phyloP scores from a whole-genome alignment of 768 basidiomycete genomes.

The Boletus huronensis region DNA sequence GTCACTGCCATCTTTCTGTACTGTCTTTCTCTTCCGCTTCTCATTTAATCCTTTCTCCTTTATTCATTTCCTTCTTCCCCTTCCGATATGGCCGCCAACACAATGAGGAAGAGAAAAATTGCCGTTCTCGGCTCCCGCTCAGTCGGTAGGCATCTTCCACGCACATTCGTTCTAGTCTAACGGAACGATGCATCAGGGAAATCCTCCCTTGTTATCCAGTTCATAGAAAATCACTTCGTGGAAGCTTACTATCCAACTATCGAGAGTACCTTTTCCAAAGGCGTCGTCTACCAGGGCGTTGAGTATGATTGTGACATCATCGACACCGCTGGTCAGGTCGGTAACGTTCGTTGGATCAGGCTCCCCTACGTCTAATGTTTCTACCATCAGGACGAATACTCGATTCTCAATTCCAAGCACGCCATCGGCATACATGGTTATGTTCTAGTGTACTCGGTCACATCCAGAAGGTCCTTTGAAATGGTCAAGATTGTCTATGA shows the following conservation, averaged over 20 bases:
- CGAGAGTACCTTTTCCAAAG: slow-evolving; percentile 84
- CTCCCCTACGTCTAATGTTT: slow-evolving; percentile 4
- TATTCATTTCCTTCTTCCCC: background rate
- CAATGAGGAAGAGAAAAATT: slow-evolving; percentile 81
- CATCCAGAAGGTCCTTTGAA: slow-evolving; percentile 85
- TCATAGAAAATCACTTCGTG: slow-evolving; percentile 88
- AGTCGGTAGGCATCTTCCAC: slow-evolving; percentile 58
- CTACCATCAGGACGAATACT: slow-evolving; percentile 75
- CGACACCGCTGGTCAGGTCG: slow-evolving; percentile 94
- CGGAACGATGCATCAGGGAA: slow-evolving; percentile 63
- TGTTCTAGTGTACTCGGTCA: slow-evolving; percentile 93
- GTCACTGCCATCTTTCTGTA: slow-evolving; percentile 13
- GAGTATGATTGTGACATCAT: slow-evolving; percentile 98
- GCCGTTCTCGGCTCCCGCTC: slow-evolving; percentile 84
- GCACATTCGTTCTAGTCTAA: slow-evolving; percentile 9
- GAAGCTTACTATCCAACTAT: slow-evolving; percentile 96
- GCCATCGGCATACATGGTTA: slow-evolving; percentile 98
- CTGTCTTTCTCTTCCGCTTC: slow-evolving; percentile 14
- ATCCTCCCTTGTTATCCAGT: slow-evolving; percentile 89
- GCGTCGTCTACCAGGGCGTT: slow-evolving; percentile 79
- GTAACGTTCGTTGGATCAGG: slow-evolving; percentile 18
- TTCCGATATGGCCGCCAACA: slow-evolving; percentile 32
- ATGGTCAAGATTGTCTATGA: slow-evolving; percentile 93
- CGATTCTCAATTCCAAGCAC: slow-evolving; percentile 88
- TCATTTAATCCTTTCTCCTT: slow-evolving; percentile 2